Evolutionary conservation across 768 basidiomycete species (phyloP).

Genomic region (Tylopilus balloui): DNA sequence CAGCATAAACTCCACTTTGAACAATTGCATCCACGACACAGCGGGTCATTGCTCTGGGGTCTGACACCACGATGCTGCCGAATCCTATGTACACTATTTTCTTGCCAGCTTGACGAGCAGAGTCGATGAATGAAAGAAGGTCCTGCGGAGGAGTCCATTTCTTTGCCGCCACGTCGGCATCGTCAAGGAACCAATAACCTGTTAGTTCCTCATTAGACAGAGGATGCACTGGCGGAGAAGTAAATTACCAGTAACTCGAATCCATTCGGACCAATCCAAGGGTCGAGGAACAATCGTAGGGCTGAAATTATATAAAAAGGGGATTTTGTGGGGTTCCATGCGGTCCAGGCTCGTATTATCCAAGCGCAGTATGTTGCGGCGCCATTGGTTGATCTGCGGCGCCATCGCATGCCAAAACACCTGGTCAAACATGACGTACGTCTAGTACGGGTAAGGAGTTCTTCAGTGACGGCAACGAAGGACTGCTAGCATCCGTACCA

Average conservation of each 20-base stretch:
- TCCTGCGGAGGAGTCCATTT: slow-evolving; percentile 87
- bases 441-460: slow-evolving; percentile 37
- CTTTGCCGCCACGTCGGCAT: slow-evolving; percentile 82
- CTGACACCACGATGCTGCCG: slow-evolving; percentile 94
- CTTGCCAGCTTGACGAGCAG: slow-evolving; percentile 68
- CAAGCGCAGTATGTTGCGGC: slow-evolving; percentile 70
- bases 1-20: slow-evolving; percentile 83
- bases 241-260: slow-evolving; percentile 74
- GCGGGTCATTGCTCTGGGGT: slow-evolving; percentile 88
- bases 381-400: slow-evolving; percentile 93
- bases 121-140: slow-evolving; percentile 77
- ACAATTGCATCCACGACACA: slow-evolving; percentile 86
- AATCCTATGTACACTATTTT: slow-evolving; percentile 98
- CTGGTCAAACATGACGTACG: slow-evolving; percentile 96
- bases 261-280: slow-evolving; percentile 99
- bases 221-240: slow-evolving; percentile 4
- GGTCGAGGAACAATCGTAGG: slow-evolving; percentile 88
- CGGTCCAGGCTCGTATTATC: slow-evolving; percentile 84
- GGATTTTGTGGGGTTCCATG: slow-evolving; percentile 96
- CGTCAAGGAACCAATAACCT: slow-evolving; percentile 98
- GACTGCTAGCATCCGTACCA: slow-evolving; percentile 52
- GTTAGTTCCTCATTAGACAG: slow-evolving; percentile 27
- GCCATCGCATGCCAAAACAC: slow-evolving; percentile 96
- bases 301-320: slow-evolving; percentile 97
- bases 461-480: slow-evolving; percentile 2